Conservation (phyloP, 1,284 basidiomycete genomes). For the Ganoderma meredithae region DNA sequence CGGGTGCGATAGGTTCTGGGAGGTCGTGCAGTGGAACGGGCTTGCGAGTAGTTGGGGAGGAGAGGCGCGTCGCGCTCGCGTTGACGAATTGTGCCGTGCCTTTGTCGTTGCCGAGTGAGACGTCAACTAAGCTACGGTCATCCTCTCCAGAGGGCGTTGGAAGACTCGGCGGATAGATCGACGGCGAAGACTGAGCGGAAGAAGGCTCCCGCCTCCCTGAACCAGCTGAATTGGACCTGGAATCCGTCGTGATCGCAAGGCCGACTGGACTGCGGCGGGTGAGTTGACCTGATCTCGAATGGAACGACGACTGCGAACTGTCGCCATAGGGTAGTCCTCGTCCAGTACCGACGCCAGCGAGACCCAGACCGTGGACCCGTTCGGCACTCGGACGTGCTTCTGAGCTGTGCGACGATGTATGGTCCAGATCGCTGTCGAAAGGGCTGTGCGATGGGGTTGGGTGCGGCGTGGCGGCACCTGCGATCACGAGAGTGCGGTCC, state of each 20-base stretch:
- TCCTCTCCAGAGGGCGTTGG: conserved; percentile 42
- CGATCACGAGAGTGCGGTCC: conserved; percentile 32
- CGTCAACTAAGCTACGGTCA: conserved; percentile 36
- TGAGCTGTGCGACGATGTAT: conserved; percentile 7
- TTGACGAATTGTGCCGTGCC: conserved; percentile 17
- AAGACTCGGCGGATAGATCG: conserved; percentile 63
- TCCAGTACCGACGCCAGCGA: conserved; percentile 34
- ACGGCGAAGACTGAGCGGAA: conserved; percentile 57
- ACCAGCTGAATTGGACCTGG: conserved; percentile 16
- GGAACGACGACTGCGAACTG: conserved; percentile 12
- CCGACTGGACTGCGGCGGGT: conserved; percentile 30
- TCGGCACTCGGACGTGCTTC: conserved; percentile 12
- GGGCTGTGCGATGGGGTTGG: conserved; percentile 25
- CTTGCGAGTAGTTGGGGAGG: conserved; percentile 30
- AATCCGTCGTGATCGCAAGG: conserved; percentile 34
- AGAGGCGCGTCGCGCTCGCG: conserved; percentile 19
- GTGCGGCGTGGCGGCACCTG: conserved; percentile 10
- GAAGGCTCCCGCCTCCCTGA: conserved; percentile 37
- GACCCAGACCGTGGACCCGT: conserved; percentile 21
- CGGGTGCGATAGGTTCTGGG: conserved; percentile 32
- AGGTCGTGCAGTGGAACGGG: conserved; percentile 27
- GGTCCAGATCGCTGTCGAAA: conserved; percentile 33
- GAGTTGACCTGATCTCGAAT: conserved; percentile 22
- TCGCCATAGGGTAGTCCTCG: conserved; percentile 9
- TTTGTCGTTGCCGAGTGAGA: conserved; percentile 21